Evolutionary conservation across 2,329 filamentous ascomycete genomes (phyloP), one percentile per base, ranked within the genome.

Genomic region (Colletotrichum sp.): DNA sequence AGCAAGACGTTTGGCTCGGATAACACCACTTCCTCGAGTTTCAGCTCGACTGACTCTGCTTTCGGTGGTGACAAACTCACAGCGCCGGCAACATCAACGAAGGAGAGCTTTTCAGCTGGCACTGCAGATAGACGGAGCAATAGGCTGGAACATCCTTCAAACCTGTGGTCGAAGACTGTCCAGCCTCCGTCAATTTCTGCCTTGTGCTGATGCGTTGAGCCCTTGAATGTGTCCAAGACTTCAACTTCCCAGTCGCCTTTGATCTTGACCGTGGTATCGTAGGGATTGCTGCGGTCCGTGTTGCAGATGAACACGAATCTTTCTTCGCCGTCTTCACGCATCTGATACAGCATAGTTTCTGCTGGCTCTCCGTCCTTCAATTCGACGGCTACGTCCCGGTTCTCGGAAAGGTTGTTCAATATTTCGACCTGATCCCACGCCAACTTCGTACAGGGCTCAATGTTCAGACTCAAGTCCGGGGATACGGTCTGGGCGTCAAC

Each of bases 261-360:
- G 26, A 83, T 67, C 6, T 77, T 67, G 1, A 83, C 72, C 7
- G 57, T 70, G n/a, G 80, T 80, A 24, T 79, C 72, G 8, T 78
- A 65, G 0, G 78, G 69, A 3, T 74, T 77, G 13, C 67, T 78
- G 4, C 81, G 78, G 39, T 83, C 80, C 15, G 79, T 81, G 32
- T 83, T 83, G 75, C 82, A 83, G 68, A 83, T 79, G 66, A 83
- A 83, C 3, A 82, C 69, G 49, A 80, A 83, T 9, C 79, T 78
- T 13, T 81, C 76, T 12, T 80, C 77, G 6, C 68, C 78, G 30
- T 83, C 82, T 30, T 83, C 73, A 13, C 82, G 78, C 77, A 83
- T 81, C 55, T 83, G 82, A 66, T 83, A 81, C 2, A 83, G 71
- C 8, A 83, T 39, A 16, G 77, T 79, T 4, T 80, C 39, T 1